A percentile compares a stretch with the other conserved stretches of the same genome.
These are phyloP conservation scores for Nitzschia sp. DNA, from an alignment of 108 stramenopile species.

Conservation along the genomic window DNA sequence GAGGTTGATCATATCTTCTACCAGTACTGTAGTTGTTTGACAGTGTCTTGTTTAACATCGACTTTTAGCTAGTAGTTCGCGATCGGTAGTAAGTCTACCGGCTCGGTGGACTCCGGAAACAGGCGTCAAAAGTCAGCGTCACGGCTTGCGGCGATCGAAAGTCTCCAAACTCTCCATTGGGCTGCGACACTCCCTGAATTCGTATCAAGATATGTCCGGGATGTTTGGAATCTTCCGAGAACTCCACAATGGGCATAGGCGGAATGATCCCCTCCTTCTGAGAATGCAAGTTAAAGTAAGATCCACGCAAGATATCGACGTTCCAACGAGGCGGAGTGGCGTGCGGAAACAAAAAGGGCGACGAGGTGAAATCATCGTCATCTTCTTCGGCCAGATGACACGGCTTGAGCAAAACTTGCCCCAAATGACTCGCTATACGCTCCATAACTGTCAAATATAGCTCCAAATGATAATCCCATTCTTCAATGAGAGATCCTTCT, in stretches of 20 bases:
- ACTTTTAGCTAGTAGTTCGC: no score
- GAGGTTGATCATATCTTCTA: no score
- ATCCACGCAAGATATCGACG: constrained; percentile 31
- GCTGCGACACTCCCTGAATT: constrained; percentile 20
- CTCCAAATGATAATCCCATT: constrained; percentile 35
- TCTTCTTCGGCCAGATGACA: constrained; percentile 2
- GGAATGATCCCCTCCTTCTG: neutral
- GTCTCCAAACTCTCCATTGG: constrained; percentile 19
- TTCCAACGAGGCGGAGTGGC: constrained; percentile 27
- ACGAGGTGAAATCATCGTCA: constrained; percentile 14
- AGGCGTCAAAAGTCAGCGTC: constrained; percentile 37
- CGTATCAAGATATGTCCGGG: constrained; percentile 31
- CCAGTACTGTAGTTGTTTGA: no score
- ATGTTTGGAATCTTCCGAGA: constrained; percentile 12
- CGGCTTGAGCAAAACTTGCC: constrained; percentile 16
- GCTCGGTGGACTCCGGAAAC: constrained; percentile 6
- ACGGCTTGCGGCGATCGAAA: constrained; percentile 18
- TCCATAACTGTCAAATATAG: constrained; percentile 51
- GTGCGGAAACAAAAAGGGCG: constrained; percentile 25
- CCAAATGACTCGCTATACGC: constrained; percentile 20
- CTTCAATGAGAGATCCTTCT: neutral
- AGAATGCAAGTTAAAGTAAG: constrained; percentile 28
- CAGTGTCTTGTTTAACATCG: no score
- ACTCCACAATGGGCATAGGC: constrained; percentile 37
- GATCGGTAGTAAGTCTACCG: neutral